phyloP scores from a whole-genome alignment of 2,329 filamentous ascomycete species.

The Aspergillus candidus region DNA sequence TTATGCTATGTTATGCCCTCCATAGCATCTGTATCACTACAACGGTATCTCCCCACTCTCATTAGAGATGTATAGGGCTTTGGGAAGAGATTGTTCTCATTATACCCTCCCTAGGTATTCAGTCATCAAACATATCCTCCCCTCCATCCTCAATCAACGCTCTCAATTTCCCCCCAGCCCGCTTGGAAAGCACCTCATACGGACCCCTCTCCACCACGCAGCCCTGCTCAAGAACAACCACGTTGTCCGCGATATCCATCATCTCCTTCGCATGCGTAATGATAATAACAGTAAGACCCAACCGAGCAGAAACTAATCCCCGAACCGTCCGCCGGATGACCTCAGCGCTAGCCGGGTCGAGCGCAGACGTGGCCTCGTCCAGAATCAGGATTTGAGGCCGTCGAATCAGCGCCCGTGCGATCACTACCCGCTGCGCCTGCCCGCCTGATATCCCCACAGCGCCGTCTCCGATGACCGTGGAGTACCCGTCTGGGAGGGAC shows the following conservation, averaged over 20 bases:
- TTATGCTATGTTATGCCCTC: too few species aligned
- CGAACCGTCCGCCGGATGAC: slow-evolving; percentile 59
- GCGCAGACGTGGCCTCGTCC: slow-evolving; percentile 78
- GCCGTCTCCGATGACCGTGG: slow-evolving; percentile 70
- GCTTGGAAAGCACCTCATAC: slow-evolving; percentile 55
- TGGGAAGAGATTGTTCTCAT: too few species aligned
- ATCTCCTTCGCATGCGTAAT: slow-evolving; percentile 79
- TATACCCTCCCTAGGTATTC: background rate
- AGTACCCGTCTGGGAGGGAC: slow-evolving; percentile 64
- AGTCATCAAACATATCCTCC: background rate
- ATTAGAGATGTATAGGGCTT: too few species aligned
- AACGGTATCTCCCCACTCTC: too few species aligned
- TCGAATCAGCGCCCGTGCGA: slow-evolving; percentile 71
- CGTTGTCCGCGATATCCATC: slow-evolving; percentile 72
- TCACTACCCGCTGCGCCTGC: slow-evolving; percentile 73
- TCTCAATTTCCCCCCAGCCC: slow-evolving; percentile 43
- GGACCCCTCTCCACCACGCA: slow-evolving; percentile 62
- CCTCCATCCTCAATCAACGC: slow-evolving; percentile 22
- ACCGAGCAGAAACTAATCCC: slow-evolving; percentile 41
- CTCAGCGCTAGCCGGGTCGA: slow-evolving; percentile 65
- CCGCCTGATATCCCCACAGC: slow-evolving; percentile 70
- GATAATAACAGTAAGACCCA: slow-evolving; percentile 63
- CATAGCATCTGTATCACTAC: too few species aligned
- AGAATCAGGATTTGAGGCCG: slow-evolving; percentile 67
- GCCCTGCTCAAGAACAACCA: slow-evolving; percentile 67